Evolutionary conservation across 176 grass and related monocot species (phyloP).

Genomic region (Hordeum vulgare): DNA sequence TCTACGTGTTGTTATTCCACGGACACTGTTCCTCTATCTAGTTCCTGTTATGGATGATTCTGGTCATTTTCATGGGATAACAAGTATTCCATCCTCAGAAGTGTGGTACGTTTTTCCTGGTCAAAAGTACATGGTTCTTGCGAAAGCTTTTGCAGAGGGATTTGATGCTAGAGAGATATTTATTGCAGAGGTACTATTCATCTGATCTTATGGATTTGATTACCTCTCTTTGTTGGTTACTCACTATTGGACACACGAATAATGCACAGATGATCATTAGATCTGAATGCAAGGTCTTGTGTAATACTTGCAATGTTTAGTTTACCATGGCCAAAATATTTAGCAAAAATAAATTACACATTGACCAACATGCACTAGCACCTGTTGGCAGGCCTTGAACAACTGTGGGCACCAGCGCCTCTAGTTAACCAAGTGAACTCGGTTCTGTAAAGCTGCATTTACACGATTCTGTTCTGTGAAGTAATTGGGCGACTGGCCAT

Average conservation of each 20-base stretch:
- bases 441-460: not conserved
- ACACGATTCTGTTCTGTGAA: not conserved
- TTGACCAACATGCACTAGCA: not conserved
- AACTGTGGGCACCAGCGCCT: not conserved
- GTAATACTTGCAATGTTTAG: slow-evolving; percentile 1
- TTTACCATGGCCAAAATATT: not conserved
- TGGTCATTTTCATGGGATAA: slow-evolving; percentile 38
- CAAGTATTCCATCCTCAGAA: slow-evolving; percentile 58
- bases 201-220: slow-evolving; percentile 1
- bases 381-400: not conserved
- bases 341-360: not conserved
- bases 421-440: not conserved
- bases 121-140: slow-evolving; percentile 56
- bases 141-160: slow-evolving; percentile 71
- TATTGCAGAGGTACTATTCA: slow-evolving; percentile 64
- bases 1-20: slow-evolving; percentile 83
- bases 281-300: not conserved
- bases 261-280: not conserved
- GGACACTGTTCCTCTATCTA: slow-evolving; percentile 62
- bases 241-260: not conserved
- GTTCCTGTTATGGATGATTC: slow-evolving; percentile 63
- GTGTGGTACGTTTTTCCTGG: slow-evolving; percentile 91
- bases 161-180: slow-evolving; percentile 71
- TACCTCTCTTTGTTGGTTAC: slow-evolving; percentile 11
- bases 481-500: not conserved